Base-by-base conservation (phyloP, 768 basidiomycete species). In the Rossbeevera mucosa region DNA sequence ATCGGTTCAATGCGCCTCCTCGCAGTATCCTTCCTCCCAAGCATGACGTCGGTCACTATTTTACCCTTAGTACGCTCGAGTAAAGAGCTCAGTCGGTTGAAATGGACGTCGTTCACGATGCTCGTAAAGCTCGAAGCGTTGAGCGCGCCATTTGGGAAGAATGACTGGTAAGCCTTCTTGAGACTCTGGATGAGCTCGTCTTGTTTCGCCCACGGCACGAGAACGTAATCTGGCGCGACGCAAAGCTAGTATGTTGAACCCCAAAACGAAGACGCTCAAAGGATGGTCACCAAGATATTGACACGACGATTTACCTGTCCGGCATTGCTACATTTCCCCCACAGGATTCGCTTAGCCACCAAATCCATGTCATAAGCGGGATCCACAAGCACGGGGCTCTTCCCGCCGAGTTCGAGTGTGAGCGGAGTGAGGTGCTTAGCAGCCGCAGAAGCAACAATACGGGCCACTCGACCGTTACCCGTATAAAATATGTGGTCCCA, bases 311-410 rank as follows among this genome's bases (percentile, higher is more conserved):
- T 48, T 41, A 74, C 80, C 75, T 87, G 86, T 8, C 88, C 88
- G 2, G 80, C 73, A 55, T 89, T 88, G 52, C 69, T 73, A 8
- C 71, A 70, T 66, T 88, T 89, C 1, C 82, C 86, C 77, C 80
- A 85, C 24, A 87, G 66, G 29, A 86, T 76, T 7, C 87, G 77
- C 60, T 78, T 80, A 3, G 86, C 88, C 0, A 81, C 77, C 28
- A 83, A 53, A 5, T 74, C 67, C 56, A 82, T 56, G 38, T 75
- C 72, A 56, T 65, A 67, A 21, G 70, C 67, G 7, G 72, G 51
- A 47, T 76, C 76, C 36, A 83, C 64, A 21, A 80, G 53, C 2
- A 74, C 77, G 3, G 78, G 75, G 29, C 69, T 73, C 66, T 79
- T 80, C 25, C 73, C 74, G 36, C 66, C 67, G 24, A 67, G 58